phyloP scores from a whole-genome alignment of 306 rosid species.

The Cercis canadensis region DNA sequence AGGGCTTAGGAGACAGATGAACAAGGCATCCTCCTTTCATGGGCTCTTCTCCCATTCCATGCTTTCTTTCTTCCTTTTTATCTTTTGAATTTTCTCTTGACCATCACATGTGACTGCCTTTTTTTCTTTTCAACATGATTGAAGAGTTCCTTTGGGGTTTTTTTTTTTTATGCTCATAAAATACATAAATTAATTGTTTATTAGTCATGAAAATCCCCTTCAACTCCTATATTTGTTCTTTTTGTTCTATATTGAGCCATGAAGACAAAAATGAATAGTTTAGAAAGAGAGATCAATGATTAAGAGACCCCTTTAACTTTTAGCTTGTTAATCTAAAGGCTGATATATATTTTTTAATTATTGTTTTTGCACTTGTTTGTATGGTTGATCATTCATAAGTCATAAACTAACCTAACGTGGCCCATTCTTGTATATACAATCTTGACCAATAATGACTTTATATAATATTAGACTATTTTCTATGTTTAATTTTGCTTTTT shows the following conservation, averaged over 20 bases:
- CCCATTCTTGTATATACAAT: slow-evolving; percentile 3
- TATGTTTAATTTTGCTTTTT: background rate
- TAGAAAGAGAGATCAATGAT: slow-evolving; percentile 37
- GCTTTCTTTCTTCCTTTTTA: slow-evolving; percentile 34
- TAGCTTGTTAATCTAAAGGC: slow-evolving; percentile 21
- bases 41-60: slow-evolving; percentile 41
- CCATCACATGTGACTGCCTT: slow-evolving; percentile 42
- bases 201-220: no score
- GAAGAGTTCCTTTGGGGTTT: slow-evolving; percentile 34
- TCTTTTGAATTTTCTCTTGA: slow-evolving; percentile 31
- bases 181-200: slow-evolving; percentile 13
- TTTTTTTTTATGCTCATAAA: slow-evolving; percentile 33
- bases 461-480: slow-evolving; percentile 3
- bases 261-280: slow-evolving; percentile 41
- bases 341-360: background rate
- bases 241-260: slow-evolving; percentile 40
- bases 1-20: slow-evolving; percentile 64
- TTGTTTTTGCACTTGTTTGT: background rate
- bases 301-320: slow-evolving; percentile 20
- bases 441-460: slow-evolving; percentile 36
- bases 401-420: slow-evolving; percentile 26
- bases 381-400: slow-evolving; percentile 14
- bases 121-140: slow-evolving; percentile 47
- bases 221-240: slow-evolving; percentile 41
- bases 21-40: slow-evolving; percentile 60